Evolutionary conservation across 2,329 filamentous ascomycete genomes (phyloP).

Genomic region (Dothideomycetes sp.): DNA sequence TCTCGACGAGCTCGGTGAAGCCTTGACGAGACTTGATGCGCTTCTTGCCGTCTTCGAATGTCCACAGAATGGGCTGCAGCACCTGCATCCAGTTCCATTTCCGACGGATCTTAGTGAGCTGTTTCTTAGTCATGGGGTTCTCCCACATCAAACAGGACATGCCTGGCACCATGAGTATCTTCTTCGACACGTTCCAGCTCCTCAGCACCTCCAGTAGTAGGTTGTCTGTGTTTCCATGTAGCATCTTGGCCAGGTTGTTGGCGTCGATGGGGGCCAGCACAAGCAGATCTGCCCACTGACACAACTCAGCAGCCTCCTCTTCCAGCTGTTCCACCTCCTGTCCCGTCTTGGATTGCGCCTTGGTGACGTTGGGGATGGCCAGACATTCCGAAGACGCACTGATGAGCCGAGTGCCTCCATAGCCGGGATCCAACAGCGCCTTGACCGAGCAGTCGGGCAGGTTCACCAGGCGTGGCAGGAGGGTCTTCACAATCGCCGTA

Average conservation of each 20-base stretch:
- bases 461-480: conserved; percentile 20
- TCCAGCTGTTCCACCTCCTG: conserved; percentile 20
- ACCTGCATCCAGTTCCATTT: conserved; percentile 85
- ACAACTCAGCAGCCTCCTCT: conserved; percentile 50
- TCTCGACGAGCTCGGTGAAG: conserved; percentile 60
- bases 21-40: conserved; percentile 42
- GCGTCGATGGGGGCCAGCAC: conserved; percentile 78
- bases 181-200: conserved; percentile 80
- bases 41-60: conserved; percentile 51
- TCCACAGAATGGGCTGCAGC: conserved; percentile 72
- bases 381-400: conserved; percentile 19
- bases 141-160: conserved; percentile 89
- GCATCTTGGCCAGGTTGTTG: conserved; percentile 76
- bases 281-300: conserved; percentile 79
- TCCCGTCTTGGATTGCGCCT: conserved; percentile 11
- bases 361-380: conserved; percentile 19
- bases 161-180: conserved; percentile 71
- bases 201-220: conserved; percentile 70
- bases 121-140: conserved; percentile 78
- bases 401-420: conserved; percentile 21
- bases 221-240: conserved; percentile 71
- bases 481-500: conserved; percentile 17
- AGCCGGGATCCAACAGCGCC: conserved; percentile 22
- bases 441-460: conserved; percentile 22
- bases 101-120: conserved; percentile 68